Base-by-base conservation (phyloP, 352 stramenopile species). In the Lagenidium giganteum region DNA sequence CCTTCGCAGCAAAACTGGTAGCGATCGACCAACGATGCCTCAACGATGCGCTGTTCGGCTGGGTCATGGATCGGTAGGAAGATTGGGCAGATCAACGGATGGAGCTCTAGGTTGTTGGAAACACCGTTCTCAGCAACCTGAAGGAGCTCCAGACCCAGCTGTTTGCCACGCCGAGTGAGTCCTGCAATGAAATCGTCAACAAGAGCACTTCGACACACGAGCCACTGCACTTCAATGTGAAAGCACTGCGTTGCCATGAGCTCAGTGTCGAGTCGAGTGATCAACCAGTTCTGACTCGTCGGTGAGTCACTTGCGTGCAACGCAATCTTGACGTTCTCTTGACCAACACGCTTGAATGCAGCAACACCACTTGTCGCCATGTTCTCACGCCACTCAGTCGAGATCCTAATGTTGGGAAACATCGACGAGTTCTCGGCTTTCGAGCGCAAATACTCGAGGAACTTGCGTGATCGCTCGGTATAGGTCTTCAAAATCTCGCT, bases 201-300 rank as follows among this genome's bases (percentile, higher is more conserved):
- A 3, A 91, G 61, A 23, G 78, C 77, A 38, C 81, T 88, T 28
- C 76, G 75, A 39, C 81, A 93, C 52, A 89, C 78, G 21, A 90
- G 70, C 81, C 81, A 93, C 49, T 90, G 81, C 22, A 93, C 74
- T 52, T 93, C 78, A 1, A 93, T 47, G 67, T 93, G 81, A 41
- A 78, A 93, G 57, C 75, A 87, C 47, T 87, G 77, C 33, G 72
- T 74, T 8, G 62, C 47, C 36, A 76, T 35, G 18, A 89, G 52
- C 30, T 90, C 80, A 27, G 67, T 86, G 45, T 93, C 80, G n/a
- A 87, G 61, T 36, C 81, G 77, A 18, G 65, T 62, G 39, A 87
- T 83, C 23, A 93, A 54, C 81, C 81, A 93, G 41, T 93, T 88
- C 54, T 93, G 80, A 30, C 79, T 85, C 25, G 64, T 79, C 14